Base-by-base conservation (phyloP, 2,329 filamentous ascomycete genomes). In the Xylariales sp. region DNA sequence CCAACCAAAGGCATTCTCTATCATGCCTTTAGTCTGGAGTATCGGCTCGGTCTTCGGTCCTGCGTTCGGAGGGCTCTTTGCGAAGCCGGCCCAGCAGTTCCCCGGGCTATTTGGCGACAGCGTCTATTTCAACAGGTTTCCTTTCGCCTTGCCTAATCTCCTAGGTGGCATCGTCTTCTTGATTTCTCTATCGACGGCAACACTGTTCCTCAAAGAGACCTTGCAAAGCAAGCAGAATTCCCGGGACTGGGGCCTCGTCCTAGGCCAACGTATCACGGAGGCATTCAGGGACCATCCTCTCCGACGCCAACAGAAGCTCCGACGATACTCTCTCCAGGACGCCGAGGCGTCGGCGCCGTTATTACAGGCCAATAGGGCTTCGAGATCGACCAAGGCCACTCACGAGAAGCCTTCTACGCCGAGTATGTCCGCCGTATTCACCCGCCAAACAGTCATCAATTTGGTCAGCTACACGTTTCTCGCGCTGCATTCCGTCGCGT, bases 11-110 rank as follows among this genome's bases (percentile, higher is more conserved):
- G 96, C 96, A 0, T 98, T 98, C 79, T 94, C 91, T 71, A 85
- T 98, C 53, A 97, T 98, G 94, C 95, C 95, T 3, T 81, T 98
- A 16, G 92, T 88, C 39, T 98, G 93, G 91, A 94, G 90, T 10
- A 83, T 97, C 60, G 95, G 95, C 0, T 92, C 90, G 43, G 93
- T 97, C 45, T 92, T 97, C 72, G 95, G 95, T 0, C 95, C 95
- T 1, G 90, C 89, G 3, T 91, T 98, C 75, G 95, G 95, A 34
- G 95, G 95, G 4, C 90, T 93, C 69, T 88, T 98, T 68, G 93
- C 94, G 8, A 90, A 93, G 66, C 95, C 95, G 0, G 89, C 90
- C 0, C 85, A 90, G 67, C 90, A 94, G 65, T 90, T 91, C 75
- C 93, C 94, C 0, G 80, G 80, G 2, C 65, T 93, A 3, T 97